Evolutionary conservation across 495 filamentous ascomycete genomes (phyloP).

Genomic region (Opeltia flavorubescens): DNA sequence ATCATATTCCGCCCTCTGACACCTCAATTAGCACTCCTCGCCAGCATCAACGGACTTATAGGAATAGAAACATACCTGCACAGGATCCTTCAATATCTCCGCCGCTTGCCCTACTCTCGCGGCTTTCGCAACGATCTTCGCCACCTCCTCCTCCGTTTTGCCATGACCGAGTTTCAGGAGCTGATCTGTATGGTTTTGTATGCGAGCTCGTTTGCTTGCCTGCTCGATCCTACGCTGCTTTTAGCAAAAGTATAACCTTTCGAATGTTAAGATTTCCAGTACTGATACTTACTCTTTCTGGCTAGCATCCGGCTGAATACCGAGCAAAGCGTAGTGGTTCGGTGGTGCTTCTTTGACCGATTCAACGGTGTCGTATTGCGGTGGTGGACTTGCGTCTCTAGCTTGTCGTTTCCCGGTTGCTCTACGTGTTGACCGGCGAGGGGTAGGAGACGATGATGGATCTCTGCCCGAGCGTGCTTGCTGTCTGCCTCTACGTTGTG

Average conservation of each 20-base stretch:
- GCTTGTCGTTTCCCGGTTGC: not conserved
- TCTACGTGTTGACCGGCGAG: not conserved
- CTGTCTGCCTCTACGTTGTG: not conserved
- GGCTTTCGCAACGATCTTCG: not conserved
- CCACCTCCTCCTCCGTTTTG: not conserved
- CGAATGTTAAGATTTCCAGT: not conserved
- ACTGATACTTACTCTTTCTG: slow-evolving; percentile 1
- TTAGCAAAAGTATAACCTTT: not conserved
- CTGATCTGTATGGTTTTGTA: slow-evolving; percentile 2
- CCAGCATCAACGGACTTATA: too few species aligned
- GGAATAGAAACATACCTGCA: not conserved
- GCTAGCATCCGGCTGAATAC: not conserved
- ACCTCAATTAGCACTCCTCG: too few species aligned
- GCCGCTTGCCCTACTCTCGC: slow-evolving; percentile 3
- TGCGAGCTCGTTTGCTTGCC: not conserved
- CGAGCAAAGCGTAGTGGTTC: not conserved
- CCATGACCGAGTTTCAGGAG: not conserved
- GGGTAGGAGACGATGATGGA: not conserved
- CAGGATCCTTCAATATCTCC: slow-evolving; percentile 1
- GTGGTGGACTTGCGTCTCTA: not conserved
- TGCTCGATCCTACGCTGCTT: not conserved
- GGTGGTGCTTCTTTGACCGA: not conserved
- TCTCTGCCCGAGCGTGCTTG: not conserved
- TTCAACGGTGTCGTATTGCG: not conserved
- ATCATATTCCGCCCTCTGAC: slow-evolving; percentile 2